phyloP scores from a whole-genome alignment of 352 stramenopile genomes.

The Phytopythium mirpurense region DNA sequence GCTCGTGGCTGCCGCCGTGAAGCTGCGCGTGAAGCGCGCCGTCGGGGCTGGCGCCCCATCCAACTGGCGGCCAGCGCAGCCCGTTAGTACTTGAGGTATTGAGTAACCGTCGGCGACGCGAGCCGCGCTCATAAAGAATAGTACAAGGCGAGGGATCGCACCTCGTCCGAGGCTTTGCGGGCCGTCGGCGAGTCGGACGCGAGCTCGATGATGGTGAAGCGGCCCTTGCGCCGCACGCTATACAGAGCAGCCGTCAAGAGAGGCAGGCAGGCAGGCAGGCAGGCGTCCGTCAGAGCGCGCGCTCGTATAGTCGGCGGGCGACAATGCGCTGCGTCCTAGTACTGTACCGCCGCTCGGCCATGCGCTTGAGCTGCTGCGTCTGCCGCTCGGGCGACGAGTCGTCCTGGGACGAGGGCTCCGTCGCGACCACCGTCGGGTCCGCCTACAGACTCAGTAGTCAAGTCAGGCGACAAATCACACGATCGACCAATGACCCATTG shows the following conservation, averaged over 20 bases:
- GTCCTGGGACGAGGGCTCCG: slow-evolving; percentile 23
- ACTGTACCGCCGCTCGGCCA: slow-evolving; percentile 22
- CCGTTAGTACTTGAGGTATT: too few species aligned
- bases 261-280: neutral
- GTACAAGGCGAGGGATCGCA: slow-evolving; percentile 16
- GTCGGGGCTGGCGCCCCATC: slow-evolving; percentile 8
- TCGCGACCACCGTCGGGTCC: slow-evolving; percentile 4
- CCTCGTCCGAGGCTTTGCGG: slow-evolving; percentile 47
- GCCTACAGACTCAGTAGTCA: neutral
- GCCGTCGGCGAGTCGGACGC: slow-evolving; percentile 54
- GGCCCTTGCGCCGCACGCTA: slow-evolving; percentile 68
- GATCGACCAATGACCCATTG: too few species aligned
- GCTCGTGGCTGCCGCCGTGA: slow-evolving; percentile 11
- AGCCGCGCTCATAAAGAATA: too few species aligned
- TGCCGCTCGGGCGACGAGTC: slow-evolving; percentile 29
- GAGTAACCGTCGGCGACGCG: too few species aligned
- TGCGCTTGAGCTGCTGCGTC: slow-evolving; percentile 5
- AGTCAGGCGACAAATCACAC: too few species aligned
- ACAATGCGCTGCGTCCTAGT: too few species aligned
- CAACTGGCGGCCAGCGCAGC: neutral
- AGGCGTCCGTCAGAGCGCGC: slow-evolving; percentile 3
- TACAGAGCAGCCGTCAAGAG: slow-evolving; percentile 6
- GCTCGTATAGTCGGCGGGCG: too few species aligned
- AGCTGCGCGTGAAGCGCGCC: slow-evolving; percentile 17
- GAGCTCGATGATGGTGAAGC: slow-evolving; percentile 85